Percentiles rank a stretch among this genome's conserved stretches.
These are phyloP conservation scores for Boletus smithii DNA, from an alignment of 1,284 basidiomycete species.

Conservation along the genomic window DNA sequence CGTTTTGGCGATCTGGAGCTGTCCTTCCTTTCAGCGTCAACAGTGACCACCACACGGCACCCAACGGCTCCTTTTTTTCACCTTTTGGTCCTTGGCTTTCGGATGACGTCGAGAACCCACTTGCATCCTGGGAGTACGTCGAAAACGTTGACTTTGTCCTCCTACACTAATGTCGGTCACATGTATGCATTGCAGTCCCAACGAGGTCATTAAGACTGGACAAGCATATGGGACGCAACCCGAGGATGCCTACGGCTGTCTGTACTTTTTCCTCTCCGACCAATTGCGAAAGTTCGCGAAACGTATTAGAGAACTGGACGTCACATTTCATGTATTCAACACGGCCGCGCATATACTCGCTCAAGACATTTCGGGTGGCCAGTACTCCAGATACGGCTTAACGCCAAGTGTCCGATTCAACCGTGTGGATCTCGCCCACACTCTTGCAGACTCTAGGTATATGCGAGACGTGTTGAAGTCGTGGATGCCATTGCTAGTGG, in stretches of 20 bases:
- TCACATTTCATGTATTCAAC: constrained; percentile 32
- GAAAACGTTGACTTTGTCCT: not conserved
- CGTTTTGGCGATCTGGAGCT: constrained; percentile 40
- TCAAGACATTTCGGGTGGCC: constrained; percentile 10
- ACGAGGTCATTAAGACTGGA: constrained; percentile 34
- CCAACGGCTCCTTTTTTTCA: constrained; percentile 40
- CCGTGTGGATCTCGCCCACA: constrained; percentile 40
- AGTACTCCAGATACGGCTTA: constrained; percentile 22
- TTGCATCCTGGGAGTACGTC: constrained; percentile 43
- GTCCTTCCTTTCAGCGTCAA: constrained; percentile 42
- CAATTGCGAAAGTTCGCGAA: constrained; percentile 36
- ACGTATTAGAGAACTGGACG: constrained; percentile 33
- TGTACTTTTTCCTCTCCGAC: constrained; percentile 42
- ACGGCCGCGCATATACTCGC: constrained; percentile 29
- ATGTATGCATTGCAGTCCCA: constrained; percentile 8
- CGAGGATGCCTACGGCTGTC: constrained; percentile 44
- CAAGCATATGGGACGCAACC: constrained; percentile 32
- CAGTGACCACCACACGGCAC: constrained; percentile 34
- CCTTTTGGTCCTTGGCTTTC: constrained; percentile 31
- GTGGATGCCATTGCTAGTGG: constrained; percentile 37
- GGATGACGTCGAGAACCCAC: constrained; percentile 33
- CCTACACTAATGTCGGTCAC: not conserved
- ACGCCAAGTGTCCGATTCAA: constrained; percentile 35
- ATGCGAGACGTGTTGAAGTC: constrained; percentile 25
- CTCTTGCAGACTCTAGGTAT: constrained; percentile 33